Evolutionary conservation across 2,329 filamentous ascomycete species (phyloP).

Genomic region (Triangularia verruculosa): DNA sequence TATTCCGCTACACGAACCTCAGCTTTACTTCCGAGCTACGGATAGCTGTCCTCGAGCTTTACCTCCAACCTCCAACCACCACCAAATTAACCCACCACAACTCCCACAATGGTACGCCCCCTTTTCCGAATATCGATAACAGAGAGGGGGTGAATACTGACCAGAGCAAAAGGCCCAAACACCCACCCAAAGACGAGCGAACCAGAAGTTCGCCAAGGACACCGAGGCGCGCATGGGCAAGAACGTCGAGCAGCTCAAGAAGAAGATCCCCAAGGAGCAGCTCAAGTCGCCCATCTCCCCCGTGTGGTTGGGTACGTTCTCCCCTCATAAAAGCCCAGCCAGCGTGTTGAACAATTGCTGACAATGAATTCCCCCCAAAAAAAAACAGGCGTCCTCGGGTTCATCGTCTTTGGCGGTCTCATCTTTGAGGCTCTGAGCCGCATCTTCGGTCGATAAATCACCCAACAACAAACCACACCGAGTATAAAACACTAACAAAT

Average conservation of each 20-base stretch:
- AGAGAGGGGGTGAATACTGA: not conserved
- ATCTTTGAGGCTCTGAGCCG: constrained; percentile 57
- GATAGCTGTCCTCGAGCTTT: not conserved
- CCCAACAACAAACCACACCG: not conserved
- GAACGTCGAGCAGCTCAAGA: constrained; percentile 62
- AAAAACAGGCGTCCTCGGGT: constrained; percentile 53
- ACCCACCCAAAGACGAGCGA: constrained; percentile 76
- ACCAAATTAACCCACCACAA: constrained; percentile 2
- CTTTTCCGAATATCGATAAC: not conserved
- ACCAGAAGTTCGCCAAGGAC: constrained; percentile 72
- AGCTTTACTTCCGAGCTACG: not conserved
- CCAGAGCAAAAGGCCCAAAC: constrained; percentile 68
- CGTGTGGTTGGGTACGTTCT: constrained; percentile 57
- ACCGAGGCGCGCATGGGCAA: constrained; percentile 75
- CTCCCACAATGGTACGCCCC: constrained; percentile 25
- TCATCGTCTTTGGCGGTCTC: constrained; percentile 60
- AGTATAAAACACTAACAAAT: no score
- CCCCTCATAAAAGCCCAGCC: no score
- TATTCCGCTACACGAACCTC: not conserved
- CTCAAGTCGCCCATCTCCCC: constrained; percentile 61
- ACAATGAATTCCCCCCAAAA: constrained; percentile 13
- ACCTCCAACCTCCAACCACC: not conserved
- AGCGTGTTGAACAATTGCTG: constrained; percentile 5
- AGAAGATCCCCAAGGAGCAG: constrained; percentile 50
- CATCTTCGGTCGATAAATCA: constrained; percentile 37